Evolutionary conservation across 1,139 yeast genomes (phyloP).

Genomic region (Groenewaldozyma sp.): DNA sequence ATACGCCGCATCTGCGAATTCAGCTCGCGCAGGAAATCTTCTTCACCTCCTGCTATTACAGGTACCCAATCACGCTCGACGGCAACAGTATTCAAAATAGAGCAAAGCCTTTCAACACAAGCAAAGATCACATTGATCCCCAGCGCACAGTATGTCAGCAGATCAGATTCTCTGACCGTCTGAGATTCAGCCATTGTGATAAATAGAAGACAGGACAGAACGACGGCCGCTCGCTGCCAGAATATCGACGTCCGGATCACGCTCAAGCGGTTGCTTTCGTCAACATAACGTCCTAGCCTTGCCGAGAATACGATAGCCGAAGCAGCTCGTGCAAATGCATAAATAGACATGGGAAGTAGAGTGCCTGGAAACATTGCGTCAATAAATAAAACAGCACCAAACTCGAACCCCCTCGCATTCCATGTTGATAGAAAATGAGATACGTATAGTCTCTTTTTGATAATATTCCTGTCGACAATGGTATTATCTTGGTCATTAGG

Average conservation of each 20-base stretch:
- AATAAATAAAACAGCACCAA: slow-evolving; percentile 29
- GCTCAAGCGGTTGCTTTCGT: slow-evolving; percentile 22
- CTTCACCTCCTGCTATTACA: slow-evolving; percentile 28
- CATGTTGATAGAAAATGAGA: slow-evolving; percentile 31
- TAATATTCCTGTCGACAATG: too few species aligned
- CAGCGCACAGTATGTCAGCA: slow-evolving; percentile 10
- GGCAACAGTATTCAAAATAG: slow-evolving; percentile 30
- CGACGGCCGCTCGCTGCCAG: slow-evolving; percentile 28
- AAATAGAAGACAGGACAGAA: slow-evolving; percentile 21
- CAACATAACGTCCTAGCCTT: slow-evolving; percentile 23
- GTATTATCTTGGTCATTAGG: too few species aligned
- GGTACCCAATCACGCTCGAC: slow-evolving; percentile 37
- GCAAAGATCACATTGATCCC: slow-evolving; percentile 25
- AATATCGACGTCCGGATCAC: slow-evolving; percentile 28
- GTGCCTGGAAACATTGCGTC: slow-evolving; percentile 27
- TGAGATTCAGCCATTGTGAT: slow-evolving; percentile 16
- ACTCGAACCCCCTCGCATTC: slow-evolving; percentile 31
- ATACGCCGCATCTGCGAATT: slow-evolving; percentile 32
- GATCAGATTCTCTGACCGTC: slow-evolving; percentile 5
- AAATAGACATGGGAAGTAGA: slow-evolving; percentile 28
- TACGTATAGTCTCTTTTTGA: slow-evolving; percentile 20
- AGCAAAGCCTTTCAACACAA: slow-evolving; percentile 29
- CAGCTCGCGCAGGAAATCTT: slow-evolving; percentile 20
- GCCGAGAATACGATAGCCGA: slow-evolving; percentile 26
- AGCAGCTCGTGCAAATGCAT: slow-evolving; percentile 25